phyloP scores from a whole-genome alignment of 78 protist species.

The Protostelium mycophagum region DNA sequence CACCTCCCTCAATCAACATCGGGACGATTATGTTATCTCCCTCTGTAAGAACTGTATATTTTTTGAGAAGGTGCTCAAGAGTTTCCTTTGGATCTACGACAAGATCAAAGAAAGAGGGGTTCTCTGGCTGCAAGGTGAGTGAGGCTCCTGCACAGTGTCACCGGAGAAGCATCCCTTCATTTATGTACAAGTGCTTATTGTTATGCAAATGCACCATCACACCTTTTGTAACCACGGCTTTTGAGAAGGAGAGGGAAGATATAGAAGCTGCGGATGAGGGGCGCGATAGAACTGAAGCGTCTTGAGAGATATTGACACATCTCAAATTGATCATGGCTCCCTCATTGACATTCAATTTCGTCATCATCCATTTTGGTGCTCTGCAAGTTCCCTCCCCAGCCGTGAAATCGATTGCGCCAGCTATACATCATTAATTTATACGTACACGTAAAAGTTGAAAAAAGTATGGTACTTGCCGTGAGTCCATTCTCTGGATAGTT shows the following conservation, averaged over 20 bases:
- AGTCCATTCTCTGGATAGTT: neutral
- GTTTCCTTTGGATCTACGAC: neutral
- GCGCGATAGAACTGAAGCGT: neutral
- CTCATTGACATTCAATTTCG: neutral
- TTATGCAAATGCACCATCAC: too few relatives aligned
- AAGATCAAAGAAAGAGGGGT: neutral
- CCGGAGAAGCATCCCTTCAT: neutral
- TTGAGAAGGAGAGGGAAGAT: neutral
- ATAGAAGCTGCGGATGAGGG: neutral
- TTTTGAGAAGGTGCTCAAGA: neutral
- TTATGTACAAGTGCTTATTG: too few relatives aligned
- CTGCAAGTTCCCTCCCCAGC: neutral
- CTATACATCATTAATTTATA: neutral
- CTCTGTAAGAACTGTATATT: neutral
- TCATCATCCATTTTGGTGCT: neutral
- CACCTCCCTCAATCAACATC: neutral
- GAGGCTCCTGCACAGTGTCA: neutral
- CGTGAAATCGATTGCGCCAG: neutral
- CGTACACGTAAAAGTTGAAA: neutral
- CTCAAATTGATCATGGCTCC: neutral
- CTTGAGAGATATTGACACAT: neutral
- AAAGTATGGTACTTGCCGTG: neutral
- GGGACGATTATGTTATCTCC: neutral
- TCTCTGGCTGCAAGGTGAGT: neutral
- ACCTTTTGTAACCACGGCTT: neutral